Evolutionary conservation across 1,284 basidiomycete species (phyloP).

Genomic region (Kwoniella shivajii): DNA sequence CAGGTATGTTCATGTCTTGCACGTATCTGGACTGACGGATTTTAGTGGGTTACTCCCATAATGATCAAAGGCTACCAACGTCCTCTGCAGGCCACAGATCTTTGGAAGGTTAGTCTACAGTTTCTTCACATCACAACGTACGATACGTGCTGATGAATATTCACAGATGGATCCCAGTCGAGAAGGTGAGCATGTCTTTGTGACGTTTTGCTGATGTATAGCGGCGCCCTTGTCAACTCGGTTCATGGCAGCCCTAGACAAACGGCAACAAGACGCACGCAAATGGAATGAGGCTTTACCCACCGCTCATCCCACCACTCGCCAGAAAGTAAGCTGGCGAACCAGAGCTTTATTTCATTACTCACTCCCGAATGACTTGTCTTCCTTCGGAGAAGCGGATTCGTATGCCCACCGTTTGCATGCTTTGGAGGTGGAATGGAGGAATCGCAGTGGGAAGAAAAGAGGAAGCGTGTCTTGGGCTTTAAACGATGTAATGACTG

Average conservation of each 20-base stretch:
- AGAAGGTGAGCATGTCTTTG: slow-evolving; percentile 26
- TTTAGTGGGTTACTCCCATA: slow-evolving; percentile 61
- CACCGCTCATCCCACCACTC: slow-evolving; percentile 52
- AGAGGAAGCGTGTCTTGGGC: slow-evolving; percentile 66
- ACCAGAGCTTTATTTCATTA: slow-evolving; percentile 47
- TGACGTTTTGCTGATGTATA: slow-evolving; percentile 29
- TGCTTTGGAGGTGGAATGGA: slow-evolving; percentile 42
- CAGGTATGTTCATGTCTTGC: slow-evolving; percentile 19
- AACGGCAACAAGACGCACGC: slow-evolving; percentile 32
- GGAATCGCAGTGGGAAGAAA: slow-evolving; percentile 46
- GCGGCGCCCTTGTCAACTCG: slow-evolving; percentile 59
- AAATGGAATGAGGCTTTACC: slow-evolving; percentile 46
- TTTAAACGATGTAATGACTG: slow-evolving; percentile 70
- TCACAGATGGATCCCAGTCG: slow-evolving; percentile 61
- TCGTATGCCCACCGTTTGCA: slow-evolving; percentile 9
- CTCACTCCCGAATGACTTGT: slow-evolving; percentile 20
- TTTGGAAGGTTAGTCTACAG: slow-evolving; percentile 59
- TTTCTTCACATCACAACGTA: background rate
- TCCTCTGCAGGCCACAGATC: slow-evolving; percentile 69
- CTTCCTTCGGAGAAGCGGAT: slow-evolving; percentile 19
- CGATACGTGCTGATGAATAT: slow-evolving; percentile 14
- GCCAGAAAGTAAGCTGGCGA: slow-evolving; percentile 59
- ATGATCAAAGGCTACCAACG: slow-evolving; percentile 68
- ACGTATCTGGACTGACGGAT: background rate
- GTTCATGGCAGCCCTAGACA: slow-evolving; percentile 35